Percentiles rank a stretch among this genome's conserved stretches.
Evolutionary conservation across 306 rosid genomes (phyloP).

Genomic region (Ochetophila trinervis): DNA sequence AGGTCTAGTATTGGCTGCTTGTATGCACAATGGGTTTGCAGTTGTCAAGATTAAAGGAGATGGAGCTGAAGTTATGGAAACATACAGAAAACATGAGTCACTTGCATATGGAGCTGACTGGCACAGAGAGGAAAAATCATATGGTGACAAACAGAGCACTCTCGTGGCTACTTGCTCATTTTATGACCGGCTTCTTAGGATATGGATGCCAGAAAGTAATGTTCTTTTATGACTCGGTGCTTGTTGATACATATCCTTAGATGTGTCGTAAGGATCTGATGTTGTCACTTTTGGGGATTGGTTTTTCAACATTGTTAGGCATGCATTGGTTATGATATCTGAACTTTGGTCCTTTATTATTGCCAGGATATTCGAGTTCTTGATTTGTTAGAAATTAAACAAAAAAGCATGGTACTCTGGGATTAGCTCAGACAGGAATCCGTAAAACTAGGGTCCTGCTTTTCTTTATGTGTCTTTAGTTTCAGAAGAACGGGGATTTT

Average conservation of each 20-base stretch:
- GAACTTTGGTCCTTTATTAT: not conserved
- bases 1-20: constrained; percentile 73
- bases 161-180: constrained; percentile 85
- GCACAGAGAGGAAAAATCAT: constrained; percentile 49
- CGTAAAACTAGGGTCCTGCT: constrained; percentile 24
- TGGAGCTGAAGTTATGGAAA: constrained; percentile 59
- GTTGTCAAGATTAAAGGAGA: constrained; percentile 47
- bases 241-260: not conserved
- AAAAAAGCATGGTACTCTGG: not conserved
- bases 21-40: constrained; percentile 94
- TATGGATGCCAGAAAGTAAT: constrained; percentile 63
- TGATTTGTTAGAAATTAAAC: constrained; percentile 7
- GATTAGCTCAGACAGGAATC: not conserved
- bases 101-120: constrained; percentile 96
- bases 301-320: not conserved
- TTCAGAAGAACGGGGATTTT: not conserved
- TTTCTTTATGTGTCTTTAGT: not conserved
- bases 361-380: not conserved
- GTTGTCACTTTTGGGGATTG: constrained; percentile 19
- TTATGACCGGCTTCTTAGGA: constrained; percentile 68
- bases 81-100: constrained; percentile 63
- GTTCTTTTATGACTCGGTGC: constrained; percentile 6
- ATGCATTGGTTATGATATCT: not conserved
- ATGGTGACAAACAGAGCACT: constrained; percentile 33
- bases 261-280: not conserved